Evolutionary conservation across 371 early-diverging fungal genomes (phyloP).

Genomic region (Blakeslea trispora): DNA sequence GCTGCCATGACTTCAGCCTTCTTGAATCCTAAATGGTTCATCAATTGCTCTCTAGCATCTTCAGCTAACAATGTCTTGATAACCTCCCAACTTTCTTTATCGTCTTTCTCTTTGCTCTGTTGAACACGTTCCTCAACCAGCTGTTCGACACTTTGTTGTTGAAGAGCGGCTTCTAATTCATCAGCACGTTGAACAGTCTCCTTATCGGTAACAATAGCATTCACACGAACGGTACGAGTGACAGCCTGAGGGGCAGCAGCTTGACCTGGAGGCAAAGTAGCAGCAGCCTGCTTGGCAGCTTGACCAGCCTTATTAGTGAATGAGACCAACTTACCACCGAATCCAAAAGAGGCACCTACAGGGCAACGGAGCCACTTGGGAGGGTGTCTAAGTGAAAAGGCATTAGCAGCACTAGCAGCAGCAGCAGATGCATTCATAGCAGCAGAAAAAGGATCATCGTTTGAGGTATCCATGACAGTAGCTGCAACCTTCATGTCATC

Average conservation of each 20-base stretch:
- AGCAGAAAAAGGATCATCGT: constrained; percentile 77
- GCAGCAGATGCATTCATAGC: constrained; percentile 30
- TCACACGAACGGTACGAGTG: constrained; percentile 44
- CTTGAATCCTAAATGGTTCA: constrained; percentile 83
- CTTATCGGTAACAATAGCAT: constrained; percentile 64
- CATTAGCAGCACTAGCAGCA: constrained; percentile 21
- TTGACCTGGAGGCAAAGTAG: constrained; percentile 45
- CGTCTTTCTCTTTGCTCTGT: constrained; percentile 51
- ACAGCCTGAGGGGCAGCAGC: constrained; percentile 36
- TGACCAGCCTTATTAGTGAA: constrained; percentile 55
- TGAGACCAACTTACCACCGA: constrained; percentile 84
- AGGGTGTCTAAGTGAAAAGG: constrained; percentile 53
- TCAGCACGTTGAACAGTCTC: constrained; percentile 63
- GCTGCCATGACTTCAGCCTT: constrained; percentile 59
- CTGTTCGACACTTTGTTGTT: constrained; percentile 58
- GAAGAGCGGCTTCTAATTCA: constrained; percentile 68
- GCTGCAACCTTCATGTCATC: constrained; percentile 15
- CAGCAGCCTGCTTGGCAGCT: constrained; percentile 18
- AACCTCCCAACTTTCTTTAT: constrained; percentile 89
- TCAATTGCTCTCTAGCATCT: constrained; percentile 79
- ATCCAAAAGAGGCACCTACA: constrained; percentile 87
- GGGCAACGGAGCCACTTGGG: constrained; percentile 87
- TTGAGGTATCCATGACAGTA: constrained; percentile 20
- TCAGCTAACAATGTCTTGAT: constrained; percentile 79
- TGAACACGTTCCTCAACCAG: constrained; percentile 63